Evolutionary conservation across 2,329 filamentous ascomycete genomes (phyloP).

Genomic region (Calonectria pauciramosa): DNA sequence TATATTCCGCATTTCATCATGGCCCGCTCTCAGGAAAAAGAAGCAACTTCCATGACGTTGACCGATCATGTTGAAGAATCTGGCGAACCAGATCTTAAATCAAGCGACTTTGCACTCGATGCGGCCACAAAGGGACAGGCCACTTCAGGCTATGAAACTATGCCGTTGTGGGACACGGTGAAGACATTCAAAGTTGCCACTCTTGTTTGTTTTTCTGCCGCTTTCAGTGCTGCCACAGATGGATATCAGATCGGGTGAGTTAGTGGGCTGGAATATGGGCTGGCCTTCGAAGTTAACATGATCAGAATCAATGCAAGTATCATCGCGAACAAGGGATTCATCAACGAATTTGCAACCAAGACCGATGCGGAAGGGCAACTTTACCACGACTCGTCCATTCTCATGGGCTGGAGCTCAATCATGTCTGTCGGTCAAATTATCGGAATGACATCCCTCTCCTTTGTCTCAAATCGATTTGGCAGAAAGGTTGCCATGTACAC

Average conservation of each 20-base stretch:
- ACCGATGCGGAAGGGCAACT: conserved; percentile 40
- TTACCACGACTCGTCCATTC: conserved; percentile 51
- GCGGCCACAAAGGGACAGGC: conserved; percentile 44
- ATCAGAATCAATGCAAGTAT: conserved; percentile 31
- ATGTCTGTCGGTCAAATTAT: conserved; percentile 56
- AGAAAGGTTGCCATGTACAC: conserved; percentile 50
- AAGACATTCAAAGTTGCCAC: conserved; percentile 45
- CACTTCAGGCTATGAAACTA: conserved; percentile 44
- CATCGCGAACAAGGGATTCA: conserved; percentile 34
- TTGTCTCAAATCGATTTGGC: conserved; percentile 46
- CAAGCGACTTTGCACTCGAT: conserved; percentile 35
- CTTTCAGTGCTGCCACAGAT: conserved; percentile 46
- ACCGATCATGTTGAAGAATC: neutral
- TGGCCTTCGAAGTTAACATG: neutral
- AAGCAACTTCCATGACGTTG: neutral
- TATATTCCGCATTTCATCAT: neutral
- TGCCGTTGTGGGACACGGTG: conserved; percentile 45
- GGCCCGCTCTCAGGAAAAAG: neutral
- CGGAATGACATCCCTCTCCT: conserved; percentile 50
- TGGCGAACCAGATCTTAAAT: neutral
- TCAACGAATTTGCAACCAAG: conserved; percentile 26
- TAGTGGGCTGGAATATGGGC: neutral
- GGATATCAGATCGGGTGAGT: conserved; percentile 47
- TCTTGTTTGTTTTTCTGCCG: conserved; percentile 42
- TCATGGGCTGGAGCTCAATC: conserved; percentile 55